Percentiles rank a stretch among this genome's conserved stretches.
phyloP scores from a whole-genome alignment of 2,329 filamentous ascomycete genomes.

The Fusarium anguioides region DNA sequence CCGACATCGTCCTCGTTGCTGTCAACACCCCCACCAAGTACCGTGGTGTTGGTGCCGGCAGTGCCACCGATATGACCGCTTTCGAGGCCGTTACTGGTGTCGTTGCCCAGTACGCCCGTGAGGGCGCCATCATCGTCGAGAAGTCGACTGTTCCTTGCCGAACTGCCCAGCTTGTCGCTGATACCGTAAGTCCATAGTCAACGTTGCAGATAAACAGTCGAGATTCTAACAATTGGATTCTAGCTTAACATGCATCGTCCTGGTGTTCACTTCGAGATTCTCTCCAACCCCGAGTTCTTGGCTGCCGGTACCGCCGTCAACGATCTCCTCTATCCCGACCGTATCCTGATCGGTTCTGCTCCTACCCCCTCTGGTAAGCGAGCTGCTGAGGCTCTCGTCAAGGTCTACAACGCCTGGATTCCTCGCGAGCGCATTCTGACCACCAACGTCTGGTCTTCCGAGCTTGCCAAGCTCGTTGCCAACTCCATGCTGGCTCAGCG shows the following conservation, averaged over 20 bases:
- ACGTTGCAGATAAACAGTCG: neutral
- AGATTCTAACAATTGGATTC: neutral
- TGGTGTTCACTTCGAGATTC: conserved; percentile 75
- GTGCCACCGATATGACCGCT: conserved; percentile 77
- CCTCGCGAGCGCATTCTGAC: conserved; percentile 73
- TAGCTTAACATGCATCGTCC: conserved; percentile 70
- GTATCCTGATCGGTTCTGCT: conserved; percentile 79
- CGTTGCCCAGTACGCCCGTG: conserved; percentile 73
- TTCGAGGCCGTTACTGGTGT: conserved; percentile 76
- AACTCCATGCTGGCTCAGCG: conserved; percentile 85
- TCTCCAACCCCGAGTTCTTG: conserved; percentile 85
- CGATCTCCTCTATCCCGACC: conserved; percentile 76
- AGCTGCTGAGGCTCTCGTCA: conserved; percentile 72
- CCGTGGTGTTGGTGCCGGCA: conserved; percentile 74
- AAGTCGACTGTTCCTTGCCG: conserved; percentile 84
- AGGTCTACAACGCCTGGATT: conserved; percentile 79
- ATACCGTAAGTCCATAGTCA: conserved; percentile 64
- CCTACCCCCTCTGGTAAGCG: conserved; percentile 67
- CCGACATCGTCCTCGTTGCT: conserved; percentile 79
- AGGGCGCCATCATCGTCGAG: conserved; percentile 80
- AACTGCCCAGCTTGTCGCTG: conserved; percentile 75
- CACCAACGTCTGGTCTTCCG: conserved; percentile 81
- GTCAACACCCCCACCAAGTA: conserved; percentile 85
- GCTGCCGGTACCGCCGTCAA: conserved; percentile 80
- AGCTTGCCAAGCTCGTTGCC: conserved; percentile 81